Percentiles rank a stretch among this genome's conserved stretches.
phyloP scores from a whole-genome alignment of 2,329 filamentous ascomycete genomes.

The Epichloe elymi region DNA sequence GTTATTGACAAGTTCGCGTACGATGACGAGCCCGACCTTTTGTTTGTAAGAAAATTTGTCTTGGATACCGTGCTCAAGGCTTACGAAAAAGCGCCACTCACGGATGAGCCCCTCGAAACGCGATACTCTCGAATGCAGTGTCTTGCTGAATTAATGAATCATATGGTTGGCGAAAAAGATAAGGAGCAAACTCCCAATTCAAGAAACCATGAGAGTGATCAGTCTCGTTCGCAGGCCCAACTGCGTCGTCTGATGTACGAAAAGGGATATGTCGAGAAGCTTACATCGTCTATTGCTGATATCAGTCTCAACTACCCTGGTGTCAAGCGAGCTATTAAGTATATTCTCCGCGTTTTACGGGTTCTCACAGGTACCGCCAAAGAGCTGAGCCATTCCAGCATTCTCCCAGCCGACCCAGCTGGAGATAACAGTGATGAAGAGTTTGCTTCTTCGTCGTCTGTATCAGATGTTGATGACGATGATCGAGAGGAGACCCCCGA shows the following conservation, averaged over 20 bases:
- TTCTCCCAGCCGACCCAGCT: constrained; percentile 53
- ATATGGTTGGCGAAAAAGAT: constrained; percentile 75
- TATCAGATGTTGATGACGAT: constrained; percentile 68
- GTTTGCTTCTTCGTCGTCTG: constrained; percentile 72
- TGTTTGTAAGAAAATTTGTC: constrained; percentile 90
- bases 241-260: constrained; percentile 95
- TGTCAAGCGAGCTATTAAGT: constrained; percentile 89
- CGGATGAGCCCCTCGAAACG: constrained; percentile 65
- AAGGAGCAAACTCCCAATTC: constrained; percentile 37
- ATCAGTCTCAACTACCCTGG: constrained; percentile 90
- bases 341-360: constrained; percentile 82
- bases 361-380: constrained; percentile 79
- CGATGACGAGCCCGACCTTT: constrained; percentile 69
- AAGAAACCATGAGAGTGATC: constrained; percentile 25
- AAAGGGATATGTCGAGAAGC: constrained; percentile 80
- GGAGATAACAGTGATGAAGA: constrained; percentile 70
- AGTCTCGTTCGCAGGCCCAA: constrained; percentile 58
- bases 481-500: constrained; percentile 95
- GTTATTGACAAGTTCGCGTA: constrained; percentile 45
- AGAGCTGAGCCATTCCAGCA: constrained; percentile 67
- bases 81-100: constrained; percentile 75
- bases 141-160: constrained; percentile 81
- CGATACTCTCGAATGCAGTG: constrained; percentile 82
- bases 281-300: constrained; percentile 87
- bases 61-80: constrained; percentile 85